Evolutionary conservation across 225 moss, liverwort and hornwort genomes (phyloP), one percentile per base, ranked within the genome.

Genomic region (Lunularia cruciata): DNA sequence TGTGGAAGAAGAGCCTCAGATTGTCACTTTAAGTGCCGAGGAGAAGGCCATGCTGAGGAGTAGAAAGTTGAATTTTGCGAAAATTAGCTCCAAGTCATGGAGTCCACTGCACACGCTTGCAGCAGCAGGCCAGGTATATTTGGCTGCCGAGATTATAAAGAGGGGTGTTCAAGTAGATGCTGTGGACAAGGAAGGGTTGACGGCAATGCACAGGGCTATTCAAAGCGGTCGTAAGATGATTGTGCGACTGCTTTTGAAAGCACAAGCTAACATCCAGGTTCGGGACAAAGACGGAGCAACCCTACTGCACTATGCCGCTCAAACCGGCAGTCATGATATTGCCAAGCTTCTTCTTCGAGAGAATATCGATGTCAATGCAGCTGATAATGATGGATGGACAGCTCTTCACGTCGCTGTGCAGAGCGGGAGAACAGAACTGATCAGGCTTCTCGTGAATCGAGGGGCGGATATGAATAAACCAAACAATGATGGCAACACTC

Each of bases 321-420:
- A 62, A 62, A 63, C 63, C 46, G 92, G 83, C 27, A 86, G 81
- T 65, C 71, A 68, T 25, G 86, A 76, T 36, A 77, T 89, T 34
- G 72, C 85, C 8, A 96, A 84, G 72, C 72, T 87, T 49, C 67
- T 89, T 51, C 71, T 87, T 54, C 86, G 92, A 45, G 83, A 83
- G 62, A 75, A 87, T 18, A 81, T 86, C 18, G 73, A 85, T 60
- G 77, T 92, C 59, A 89, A 96, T 61, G 70, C 73, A 55, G 68
- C 71, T 63, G 96, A 96, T 59, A 82, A 86, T 75, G 89, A 89
- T 79, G 94, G 94, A 64, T 96, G 96, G 96, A 96, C 92, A 23
- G 77, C 96, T 56, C 87, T 96, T 69, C 95, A 92, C 72, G 36
- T 96, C 47, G 95, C 90, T 65, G 90, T 90, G 38, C 92, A 92